Base-by-base conservation (phyloP, 2,329 filamentous ascomycete genomes). In the Dothiorella sarmentorum region DNA sequence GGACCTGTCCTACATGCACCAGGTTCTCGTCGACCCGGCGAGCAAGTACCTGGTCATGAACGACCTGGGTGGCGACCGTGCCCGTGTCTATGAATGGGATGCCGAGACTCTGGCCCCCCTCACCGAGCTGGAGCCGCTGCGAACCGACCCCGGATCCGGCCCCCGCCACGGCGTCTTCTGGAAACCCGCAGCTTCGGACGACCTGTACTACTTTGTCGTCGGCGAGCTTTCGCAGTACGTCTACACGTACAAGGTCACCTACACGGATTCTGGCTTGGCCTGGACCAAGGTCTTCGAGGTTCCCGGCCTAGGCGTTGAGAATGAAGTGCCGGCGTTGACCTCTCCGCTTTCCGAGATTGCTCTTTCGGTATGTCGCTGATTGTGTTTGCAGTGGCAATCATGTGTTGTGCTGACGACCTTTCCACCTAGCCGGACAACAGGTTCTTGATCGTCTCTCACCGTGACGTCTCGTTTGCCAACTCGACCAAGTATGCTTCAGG, bases 361-460 rank as follows among this genome's bases (percentile, higher is more conserved):
- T 4, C 63, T 87, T 38, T 84, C 84, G 42, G 83, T 86, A 73
- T 73, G 82, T 75, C 6, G 2, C 18, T 2, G n/a, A n/a, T n/a
- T n/a, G n/a, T n/a, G n/a, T n/a, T n/a, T n/a, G n/a, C n/a, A n/a
- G n/a, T n/a, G n/a, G n/a, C n/a, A n/a, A n/a, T n/a, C n/a, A n/a
- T n/a, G n/a, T n/a, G n/a, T n/a, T n/a, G n/a, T n/a, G n/a, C n/a
- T n/a, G n/a, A n/a, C n/a, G n/a, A n/a, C n/a, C n/a, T n/a, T n/a
- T n/a, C n/a, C n/a, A n/a, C n/a, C n/a, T n/a, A 59, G 76, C 76
- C 4, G 2, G 75, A 78, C 63, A 75, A 79, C 61, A 82, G 79
- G 37, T 89, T 85, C 75, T 69, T 91, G 51, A 78, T 88, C 64
- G 79, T 88, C 43, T 87, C 86, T 2, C 88, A 88, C 63, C 85